phyloP scores from a whole-genome alignment of 768 basidiomycete genomes.

The Trametes maxima region DNA sequence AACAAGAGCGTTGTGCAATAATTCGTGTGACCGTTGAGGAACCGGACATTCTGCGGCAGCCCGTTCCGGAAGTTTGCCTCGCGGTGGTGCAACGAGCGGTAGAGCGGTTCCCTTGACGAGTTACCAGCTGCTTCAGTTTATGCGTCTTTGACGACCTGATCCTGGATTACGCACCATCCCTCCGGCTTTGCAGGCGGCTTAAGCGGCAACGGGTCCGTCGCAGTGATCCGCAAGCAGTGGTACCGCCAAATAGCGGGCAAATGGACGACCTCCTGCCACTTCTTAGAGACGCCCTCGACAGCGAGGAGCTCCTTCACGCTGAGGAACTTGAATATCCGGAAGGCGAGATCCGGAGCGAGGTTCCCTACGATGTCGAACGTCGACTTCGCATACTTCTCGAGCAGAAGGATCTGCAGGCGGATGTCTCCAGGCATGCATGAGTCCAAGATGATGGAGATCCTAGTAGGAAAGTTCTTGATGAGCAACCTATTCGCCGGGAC shows the following conservation, averaged over 20 bases:
- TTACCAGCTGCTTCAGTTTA: background rate
- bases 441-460: conserved; percentile 65
- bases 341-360: conserved; percentile 64
- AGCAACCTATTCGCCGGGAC: background rate
- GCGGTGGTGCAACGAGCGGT: conserved; percentile 80
- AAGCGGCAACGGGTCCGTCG: conserved; percentile 68
- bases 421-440: conserved; percentile 86
- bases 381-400: conserved; percentile 82
- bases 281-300: conserved; percentile 54
- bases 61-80: conserved; percentile 82
- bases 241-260: conserved; percentile 77
- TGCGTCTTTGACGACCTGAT: no score
- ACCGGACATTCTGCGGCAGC: conserved; percentile 72
- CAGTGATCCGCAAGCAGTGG: conserved; percentile 73
- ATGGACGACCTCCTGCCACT: conserved; percentile 48
- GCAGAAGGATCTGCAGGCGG: conserved; percentile 76
- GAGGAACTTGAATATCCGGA: conserved; percentile 62
- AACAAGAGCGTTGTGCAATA: conserved; percentile 85
- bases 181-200: conserved; percentile 62
- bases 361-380: conserved; percentile 82
- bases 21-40: conserved; percentile 83
- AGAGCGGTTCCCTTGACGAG: conserved; percentile 59
- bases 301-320: conserved; percentile 63
- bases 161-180: conserved; percentile 60
- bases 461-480: conserved; percentile 23